Percentiles rank a stretch among this genome's conserved stretches.
These are phyloP conservation scores for Fusarium bulbicola DNA, from an alignment of 2,329 filamentous ascomycete genomes.

Conservation along the genomic window DNA sequence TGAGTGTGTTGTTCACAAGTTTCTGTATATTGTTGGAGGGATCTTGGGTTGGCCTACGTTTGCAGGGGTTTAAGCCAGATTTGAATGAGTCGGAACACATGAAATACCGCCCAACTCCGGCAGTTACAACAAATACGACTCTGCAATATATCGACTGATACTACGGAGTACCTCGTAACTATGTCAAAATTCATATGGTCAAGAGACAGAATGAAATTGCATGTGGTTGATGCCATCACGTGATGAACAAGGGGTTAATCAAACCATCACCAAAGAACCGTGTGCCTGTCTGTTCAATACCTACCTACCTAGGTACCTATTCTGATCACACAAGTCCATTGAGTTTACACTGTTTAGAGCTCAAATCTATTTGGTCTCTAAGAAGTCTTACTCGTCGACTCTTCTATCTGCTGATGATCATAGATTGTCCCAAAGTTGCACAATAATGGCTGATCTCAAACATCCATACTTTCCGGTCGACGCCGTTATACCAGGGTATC, in stretches of 20 bases:
- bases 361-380: background rate
- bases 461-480: conserved; percentile 63
- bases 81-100: background rate
- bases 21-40: background rate
- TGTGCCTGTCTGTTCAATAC: background rate
- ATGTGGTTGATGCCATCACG: conserved; percentile 1
- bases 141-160: background rate
- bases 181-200: background rate
- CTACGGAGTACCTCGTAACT: too few species aligned
- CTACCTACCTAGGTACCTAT: background rate
- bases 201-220: background rate
- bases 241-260: conserved; percentile 4
- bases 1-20: background rate
- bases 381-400: background rate
- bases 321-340: background rate
- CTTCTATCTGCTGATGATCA: background rate
- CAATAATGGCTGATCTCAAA: conserved; percentile 4
- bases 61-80: background rate
- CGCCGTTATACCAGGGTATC: conserved; percentile 55
- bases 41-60: background rate
- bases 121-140: background rate
- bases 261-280: background rate
- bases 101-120: background rate
- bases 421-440: background rate
- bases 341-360: background rate